These are phyloP conservation scores for Solanum aculeatissimum DNA, from an alignment of 305 asterid genomes.

Conservation along the genomic window DNA sequence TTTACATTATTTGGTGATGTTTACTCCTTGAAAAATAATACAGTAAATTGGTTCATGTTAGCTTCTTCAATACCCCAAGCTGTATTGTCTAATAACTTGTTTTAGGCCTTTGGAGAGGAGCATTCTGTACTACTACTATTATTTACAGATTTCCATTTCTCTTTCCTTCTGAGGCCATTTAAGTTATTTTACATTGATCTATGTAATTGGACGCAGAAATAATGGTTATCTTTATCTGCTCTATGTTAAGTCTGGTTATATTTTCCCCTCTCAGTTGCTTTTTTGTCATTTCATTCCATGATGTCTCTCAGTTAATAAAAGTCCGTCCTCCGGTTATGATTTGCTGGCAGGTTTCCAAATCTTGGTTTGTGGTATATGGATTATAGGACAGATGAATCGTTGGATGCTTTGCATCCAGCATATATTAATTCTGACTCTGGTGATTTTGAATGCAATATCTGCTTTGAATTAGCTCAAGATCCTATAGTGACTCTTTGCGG, in stretches of 20 bases:
- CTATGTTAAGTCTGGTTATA: neutral
- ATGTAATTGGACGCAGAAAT: neutral
- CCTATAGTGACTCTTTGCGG: slow-evolving; percentile 88
- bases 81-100: neutral
- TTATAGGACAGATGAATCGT: slow-evolving; percentile 18
- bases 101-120: neutral
- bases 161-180: neutral
- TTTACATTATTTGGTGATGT: neutral
- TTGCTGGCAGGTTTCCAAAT: slow-evolving; percentile 4
- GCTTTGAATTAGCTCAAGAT: slow-evolving; percentile 72
- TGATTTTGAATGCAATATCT: slow-evolving; percentile 71
- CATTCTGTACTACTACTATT: neutral
- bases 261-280: neutral
- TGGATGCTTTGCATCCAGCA: slow-evolving; percentile 17
- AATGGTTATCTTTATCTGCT: neutral
- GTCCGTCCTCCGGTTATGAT: neutral
- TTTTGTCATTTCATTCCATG: neutral
- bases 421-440: slow-evolving; percentile 34
- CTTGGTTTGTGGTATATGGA: slow-evolving; percentile 31
- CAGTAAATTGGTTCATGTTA: neutral
- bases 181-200: neutral
- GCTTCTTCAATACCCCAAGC: neutral
- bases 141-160: neutral
- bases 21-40: neutral
- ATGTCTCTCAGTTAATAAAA: neutral